Base-by-base conservation (phyloP, 352 stramenopile species). In the Thraustochytrium striatum region DNA sequence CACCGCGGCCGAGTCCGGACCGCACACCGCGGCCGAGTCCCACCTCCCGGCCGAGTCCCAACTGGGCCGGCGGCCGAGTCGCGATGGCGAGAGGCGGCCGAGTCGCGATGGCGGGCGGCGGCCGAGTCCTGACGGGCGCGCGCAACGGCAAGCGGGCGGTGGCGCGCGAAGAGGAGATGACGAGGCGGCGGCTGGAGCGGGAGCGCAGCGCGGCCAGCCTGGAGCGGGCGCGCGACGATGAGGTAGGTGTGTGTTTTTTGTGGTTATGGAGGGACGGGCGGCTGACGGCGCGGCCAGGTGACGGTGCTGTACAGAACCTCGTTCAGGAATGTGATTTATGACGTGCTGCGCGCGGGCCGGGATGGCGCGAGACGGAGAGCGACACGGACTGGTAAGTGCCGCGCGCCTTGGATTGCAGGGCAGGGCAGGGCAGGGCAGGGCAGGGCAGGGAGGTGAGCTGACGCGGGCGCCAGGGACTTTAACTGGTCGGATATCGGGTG, bases 401-500 rank as follows among this genome's bases (percentile, higher is more conserved):
- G 25, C 9, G 28, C 16, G 8, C 9, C 7, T 9, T 11, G 59
- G 16, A 9, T 70, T 13, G 19, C 59, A 30, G 7, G 35, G 11
- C n/a, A 9, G 8, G 7, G 7, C 8, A 44, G 16, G n/a, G 11
- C 28, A 8, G 44, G n/a, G 7, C 33, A 32, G 11, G 7, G 33
- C 39, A 8, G 19, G 11, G 16, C 35, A 52, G 59, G n/a, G 5
- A 3, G n/a, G 11, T 9, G 25, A 21, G 11, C 57, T 62, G 8
- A 8, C 21, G 8, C 55, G 8, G 55, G 8, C 55, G 16, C 55
- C 41, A 93, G 89, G 89, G 89, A 94, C 78, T 47, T 94, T 9
- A 87, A 93, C 65, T 95, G 89, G 90, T 86, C 89, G 0, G 89
- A 94, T 70, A 83, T 92, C 2, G 87, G 87, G 16, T 95, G 90